Conservation (phyloP, 2,329 filamentous ascomycete species). For the Fusarium brevicatenulatum region DNA sequence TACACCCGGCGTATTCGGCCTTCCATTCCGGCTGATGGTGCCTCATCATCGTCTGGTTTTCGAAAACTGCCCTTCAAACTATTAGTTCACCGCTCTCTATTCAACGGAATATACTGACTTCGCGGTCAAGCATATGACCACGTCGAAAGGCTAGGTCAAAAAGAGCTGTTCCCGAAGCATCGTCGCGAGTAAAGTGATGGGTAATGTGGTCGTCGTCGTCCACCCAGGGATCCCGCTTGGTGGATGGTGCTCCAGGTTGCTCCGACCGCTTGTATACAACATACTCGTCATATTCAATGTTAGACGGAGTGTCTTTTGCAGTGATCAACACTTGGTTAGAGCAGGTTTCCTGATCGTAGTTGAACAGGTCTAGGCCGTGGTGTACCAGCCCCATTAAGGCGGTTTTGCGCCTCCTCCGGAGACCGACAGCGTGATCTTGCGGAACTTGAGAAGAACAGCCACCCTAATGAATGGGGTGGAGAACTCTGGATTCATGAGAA, state of each 20-base stretch:
- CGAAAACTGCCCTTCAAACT: slow-evolving; percentile 41
- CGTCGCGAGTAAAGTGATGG: slow-evolving; percentile 49
- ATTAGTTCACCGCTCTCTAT: background rate
- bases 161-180: slow-evolving; percentile 45
- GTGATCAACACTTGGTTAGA: slow-evolving; percentile 50
- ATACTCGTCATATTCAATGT: slow-evolving; percentile 53
- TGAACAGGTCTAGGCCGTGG: slow-evolving; percentile 50
- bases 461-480: slow-evolving; percentile 39
- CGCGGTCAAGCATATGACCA: slow-evolving; percentile 45
- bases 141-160: slow-evolving; percentile 49
- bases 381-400: slow-evolving; percentile 42
- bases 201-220: slow-evolving; percentile 44
- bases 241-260: slow-evolving; percentile 10
- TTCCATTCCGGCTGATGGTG: slow-evolving; percentile 43
- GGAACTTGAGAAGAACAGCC: slow-evolving; percentile 37
- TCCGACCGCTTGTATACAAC: slow-evolving; percentile 48
- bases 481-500: slow-evolving; percentile 38
- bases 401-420: slow-evolving; percentile 40
- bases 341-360: slow-evolving; percentile 49
- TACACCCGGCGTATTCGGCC: slow-evolving; percentile 51
- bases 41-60: slow-evolving; percentile 33
- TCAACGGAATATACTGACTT: slow-evolving; percentile 31
- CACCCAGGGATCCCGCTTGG: slow-evolving; percentile 3
- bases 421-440: slow-evolving; percentile 39
- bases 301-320: slow-evolving; percentile 44